Conservation (phyloP, 306 rosid species). For the Cicer pinnatifidum region DNA sequence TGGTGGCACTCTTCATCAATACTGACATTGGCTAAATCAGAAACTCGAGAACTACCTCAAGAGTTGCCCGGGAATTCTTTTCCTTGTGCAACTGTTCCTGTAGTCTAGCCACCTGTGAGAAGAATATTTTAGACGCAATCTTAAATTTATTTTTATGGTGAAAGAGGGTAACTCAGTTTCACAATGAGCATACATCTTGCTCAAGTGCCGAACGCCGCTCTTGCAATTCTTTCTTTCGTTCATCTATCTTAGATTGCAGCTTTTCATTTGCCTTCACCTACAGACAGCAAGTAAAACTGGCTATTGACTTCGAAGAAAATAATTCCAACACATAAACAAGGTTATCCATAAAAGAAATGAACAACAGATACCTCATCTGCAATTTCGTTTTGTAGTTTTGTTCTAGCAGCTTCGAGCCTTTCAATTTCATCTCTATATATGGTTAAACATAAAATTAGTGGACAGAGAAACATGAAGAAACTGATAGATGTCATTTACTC, state of each 20-base stretch:
- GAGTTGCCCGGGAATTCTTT: constrained; percentile 63
- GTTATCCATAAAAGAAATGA: constrained; percentile 40
- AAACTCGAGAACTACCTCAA: constrained; percentile 63
- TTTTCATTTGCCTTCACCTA: constrained; percentile 68
- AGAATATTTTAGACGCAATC: constrained; percentile 31
- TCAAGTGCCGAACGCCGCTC: constrained; percentile 80
- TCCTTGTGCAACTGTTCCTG: constrained; percentile 74
- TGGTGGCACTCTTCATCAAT: constrained; percentile 57
- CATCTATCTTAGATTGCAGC: constrained; percentile 60
- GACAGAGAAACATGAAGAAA: constrained; percentile 45
- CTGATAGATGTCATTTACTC: not conserved
- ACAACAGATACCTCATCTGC: constrained; percentile 60
- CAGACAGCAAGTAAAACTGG: constrained; percentile 33
- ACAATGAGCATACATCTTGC: constrained; percentile 69
- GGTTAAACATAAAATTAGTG: constrained; percentile 45
- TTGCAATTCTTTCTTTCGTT: constrained; percentile 59
- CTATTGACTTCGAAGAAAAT: constrained; percentile 43
- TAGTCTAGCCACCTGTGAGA: constrained; percentile 70
- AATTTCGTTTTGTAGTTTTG: constrained; percentile 67
- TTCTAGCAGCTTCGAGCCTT: constrained; percentile 64
- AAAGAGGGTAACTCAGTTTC: constrained; percentile 36
- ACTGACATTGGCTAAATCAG: constrained; percentile 44
- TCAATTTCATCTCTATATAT: constrained; percentile 64
- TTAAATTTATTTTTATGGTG: constrained; percentile 21
- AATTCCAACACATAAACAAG: constrained; percentile 25